phyloP scores from a whole-genome alignment of 805 yeast species.

The Priceomyces haplophilus region DNA sequence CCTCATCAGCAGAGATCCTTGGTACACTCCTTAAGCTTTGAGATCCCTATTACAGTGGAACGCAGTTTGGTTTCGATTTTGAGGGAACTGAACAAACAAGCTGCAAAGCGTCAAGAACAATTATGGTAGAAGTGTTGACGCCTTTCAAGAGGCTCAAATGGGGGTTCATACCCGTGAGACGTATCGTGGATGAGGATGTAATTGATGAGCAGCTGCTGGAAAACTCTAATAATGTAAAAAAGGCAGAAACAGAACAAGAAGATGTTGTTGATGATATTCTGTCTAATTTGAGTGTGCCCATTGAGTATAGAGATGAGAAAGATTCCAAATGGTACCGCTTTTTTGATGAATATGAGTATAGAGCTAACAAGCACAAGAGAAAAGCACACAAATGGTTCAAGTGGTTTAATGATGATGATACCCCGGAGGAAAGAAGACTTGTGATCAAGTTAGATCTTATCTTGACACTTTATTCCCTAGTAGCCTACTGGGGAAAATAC shows the following conservation, averaged over 20 bases:
- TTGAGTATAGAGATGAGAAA: conserved; percentile 26
- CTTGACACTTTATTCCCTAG: conserved; percentile 24
- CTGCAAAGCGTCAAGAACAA: too few species aligned
- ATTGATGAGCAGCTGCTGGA: background rate
- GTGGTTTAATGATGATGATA: conserved; percentile 37
- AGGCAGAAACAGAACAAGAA: background rate
- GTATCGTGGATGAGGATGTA: conserved; percentile 30
- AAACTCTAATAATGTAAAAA: conserved; percentile 1
- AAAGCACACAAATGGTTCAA: conserved; percentile 38
- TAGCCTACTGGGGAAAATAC: conserved; percentile 58
- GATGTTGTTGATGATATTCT: background rate
- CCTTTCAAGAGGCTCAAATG: conserved; percentile 21
- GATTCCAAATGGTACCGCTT: conserved; percentile 24
- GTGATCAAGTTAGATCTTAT: conserved; percentile 22
- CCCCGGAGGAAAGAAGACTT: conserved; percentile 30
- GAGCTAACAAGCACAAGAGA: conserved; percentile 29
- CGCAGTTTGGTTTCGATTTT: too few species aligned
- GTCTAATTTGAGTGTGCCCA: background rate
- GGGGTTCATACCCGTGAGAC: conserved; percentile 34
- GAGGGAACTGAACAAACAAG: too few species aligned
- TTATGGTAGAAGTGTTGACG: background rate
- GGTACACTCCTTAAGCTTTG: too few species aligned
- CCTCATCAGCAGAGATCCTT: too few species aligned
- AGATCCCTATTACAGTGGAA: too few species aligned
- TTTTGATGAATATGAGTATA: conserved; percentile 53